Evolutionary conservation across 495 filamentous ascomycete genomes (phyloP), one percentile per base, ranked within the genome.

Genomic region (Cudoniella acicularis): DNA sequence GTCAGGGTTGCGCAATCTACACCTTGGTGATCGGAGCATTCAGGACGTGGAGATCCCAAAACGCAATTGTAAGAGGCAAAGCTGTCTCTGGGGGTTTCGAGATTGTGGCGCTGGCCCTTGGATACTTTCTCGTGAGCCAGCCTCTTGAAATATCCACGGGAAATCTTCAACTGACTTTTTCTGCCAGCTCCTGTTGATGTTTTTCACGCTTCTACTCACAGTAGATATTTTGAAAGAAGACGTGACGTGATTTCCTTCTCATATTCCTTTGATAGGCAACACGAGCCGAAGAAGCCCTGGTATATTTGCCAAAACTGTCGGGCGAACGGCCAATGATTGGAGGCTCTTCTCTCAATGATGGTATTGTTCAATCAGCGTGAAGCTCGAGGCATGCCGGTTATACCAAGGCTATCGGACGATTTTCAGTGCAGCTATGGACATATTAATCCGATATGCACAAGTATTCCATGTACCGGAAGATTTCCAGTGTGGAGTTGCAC

Each of bases 1-100:
- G 84, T 61, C 78, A 87, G 51, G 68, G 67, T 2, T 77, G 79
- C 17, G 84, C 87, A 10, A 75, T 91, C 3, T 46, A 81, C 10
- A 75, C 84, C 11, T 70, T 78, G 0, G 26, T 81, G 11, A 63
- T 89, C 22, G 88, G 88, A 3, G 78, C 81, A 16, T 77, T 78
- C 65, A 77, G 87, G 26, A 87, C 85, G 70, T 93, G 83, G 81
- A 80, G 82, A 51, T 82, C 86, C 63, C 88, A 92, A 70, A 77
- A 75, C 68, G 86, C 85, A 0, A 80, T 92, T 36, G 72, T 84
- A 18, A 63, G 79, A 52, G 89, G 88, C 13, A 86, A 83, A 57
- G 77, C 83, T 0, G 74, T 87, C 67, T 76, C 79, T 16, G 86
- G 87, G 3, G 88, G 88, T 0, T 87, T 83, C 77, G 90, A 91